Base-by-base conservation (phyloP, 2,329 filamentous ascomycete species). In the Gnomoniopsis sp. region DNA sequence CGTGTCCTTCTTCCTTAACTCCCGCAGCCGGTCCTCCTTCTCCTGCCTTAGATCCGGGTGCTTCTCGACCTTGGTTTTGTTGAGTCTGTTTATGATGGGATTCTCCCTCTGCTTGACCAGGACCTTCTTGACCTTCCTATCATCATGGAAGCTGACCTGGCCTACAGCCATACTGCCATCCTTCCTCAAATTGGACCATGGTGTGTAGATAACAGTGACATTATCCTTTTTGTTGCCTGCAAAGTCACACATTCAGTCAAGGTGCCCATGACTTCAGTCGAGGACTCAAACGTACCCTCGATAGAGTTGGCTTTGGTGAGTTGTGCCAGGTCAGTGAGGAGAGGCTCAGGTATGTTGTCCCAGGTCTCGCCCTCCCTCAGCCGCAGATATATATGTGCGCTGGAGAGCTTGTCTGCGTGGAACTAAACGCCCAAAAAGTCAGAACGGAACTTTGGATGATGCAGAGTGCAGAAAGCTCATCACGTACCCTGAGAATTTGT, bases 231-330 rank as follows among this genome's bases (percentile, higher is more conserved):
- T 99, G 79, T 99, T 99, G 64, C 95, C 90, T 93, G 22, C 22
- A 30, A 44, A 30, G n/a, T 10, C 17, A 6, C 30, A 26, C 23
- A 30, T 50, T 8, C 23, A 36, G 8, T n/a, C 36, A 11, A n/a
- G 14, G 17, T 38, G 3, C n/a, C 21, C 17, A n/a, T 26, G 7
- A 2, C 38, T 12, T 10, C 14, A 11, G 19, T 36, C 21, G 12
- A 23, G 23, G n/a, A 2, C 33, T 17, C 21, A 12, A n/a, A 63
- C 72, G 62, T 69, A 88, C 90, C 95, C 79, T 99, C 95, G 67
- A 99, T 99, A 59, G 92, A 97, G 77, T 99, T 99, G 63, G 95
- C 95, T 77, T 99, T 99, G 58, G 95, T 99, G 67, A 99, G 81
- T 74, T 99, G 95, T n/a, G 90, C 95, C 68, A 95, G 91, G 74